A percentile compares a stretch with the other conserved stretches of the same genome.
These are phyloP conservation scores for Phyllosticta citriasiana DNA, from an alignment of 2,329 filamentous ascomycete genomes.

Conservation along the genomic window DNA sequence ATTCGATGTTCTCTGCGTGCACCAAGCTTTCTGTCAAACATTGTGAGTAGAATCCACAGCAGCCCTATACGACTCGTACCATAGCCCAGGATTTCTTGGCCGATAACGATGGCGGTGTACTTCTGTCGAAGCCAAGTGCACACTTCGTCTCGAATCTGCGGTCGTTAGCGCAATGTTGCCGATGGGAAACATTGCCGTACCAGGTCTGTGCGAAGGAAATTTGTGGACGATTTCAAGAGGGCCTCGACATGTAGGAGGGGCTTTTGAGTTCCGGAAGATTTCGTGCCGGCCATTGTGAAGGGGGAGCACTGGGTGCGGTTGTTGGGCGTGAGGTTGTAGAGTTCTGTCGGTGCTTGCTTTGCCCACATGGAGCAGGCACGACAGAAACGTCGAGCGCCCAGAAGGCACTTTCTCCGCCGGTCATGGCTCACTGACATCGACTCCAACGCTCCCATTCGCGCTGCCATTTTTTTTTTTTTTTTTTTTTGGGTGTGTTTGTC, in stretches of 20 bases:
- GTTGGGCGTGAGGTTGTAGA: no score
- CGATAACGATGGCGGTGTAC: constrained; percentile 25
- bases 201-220: background rate
- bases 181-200: background rate
- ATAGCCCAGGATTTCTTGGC: constrained; percentile 23
- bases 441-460: no score
- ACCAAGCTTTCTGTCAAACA: constrained; percentile 17
- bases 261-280: background rate
- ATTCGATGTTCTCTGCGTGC: constrained; percentile 22
- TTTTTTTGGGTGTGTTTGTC: no score
- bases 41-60: background rate
- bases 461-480: no score
- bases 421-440: no score
- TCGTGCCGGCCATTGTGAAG: background rate
- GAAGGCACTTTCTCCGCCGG: no score
- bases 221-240: background rate
- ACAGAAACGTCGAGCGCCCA: no score
- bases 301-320: no score
- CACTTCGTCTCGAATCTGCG: constrained; percentile 29
- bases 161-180: background rate
- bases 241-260: constrained; percentile 1
- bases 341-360: no score
- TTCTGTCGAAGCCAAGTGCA: constrained; percentile 26
- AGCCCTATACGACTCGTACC: constrained; percentile 14
- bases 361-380: no score